Percentiles rank a stretch among this genome's conserved stretches.
phyloP scores from a whole-genome alignment of 176 grass and related monocot genomes.

The Tillandsia leiboldiana region DNA sequence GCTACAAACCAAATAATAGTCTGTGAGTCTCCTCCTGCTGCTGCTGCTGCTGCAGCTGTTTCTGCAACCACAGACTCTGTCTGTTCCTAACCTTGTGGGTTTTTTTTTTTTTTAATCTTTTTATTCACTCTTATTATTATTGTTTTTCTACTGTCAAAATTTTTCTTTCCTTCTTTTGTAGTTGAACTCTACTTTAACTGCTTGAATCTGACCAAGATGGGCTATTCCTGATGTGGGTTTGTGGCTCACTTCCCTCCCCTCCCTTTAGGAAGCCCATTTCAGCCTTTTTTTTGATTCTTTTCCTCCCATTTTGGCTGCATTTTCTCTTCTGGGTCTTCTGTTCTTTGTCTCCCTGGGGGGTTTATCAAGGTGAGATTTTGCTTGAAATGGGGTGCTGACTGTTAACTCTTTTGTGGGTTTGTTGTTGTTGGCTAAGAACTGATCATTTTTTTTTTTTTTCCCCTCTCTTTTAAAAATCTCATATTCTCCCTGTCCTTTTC shows the following conservation, averaged over 20 bases:
- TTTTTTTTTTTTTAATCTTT: background rate
- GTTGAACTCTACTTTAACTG: constrained; percentile 4
- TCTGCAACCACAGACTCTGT: constrained; percentile 17
- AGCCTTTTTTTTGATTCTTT: constrained; percentile 4
- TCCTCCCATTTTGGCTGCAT: constrained; percentile 1
- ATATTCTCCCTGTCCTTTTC: background rate
- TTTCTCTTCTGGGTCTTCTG: constrained; percentile 4
- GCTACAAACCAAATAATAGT: constrained; percentile 32
- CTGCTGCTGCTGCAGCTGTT: constrained; percentile 22
- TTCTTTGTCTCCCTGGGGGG: constrained; percentile 1
- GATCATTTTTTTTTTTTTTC: background rate
- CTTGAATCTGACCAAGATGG: constrained; percentile 11
- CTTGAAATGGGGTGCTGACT: background rate
- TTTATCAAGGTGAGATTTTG: constrained; percentile 13
- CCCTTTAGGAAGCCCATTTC: constrained; percentile 9
- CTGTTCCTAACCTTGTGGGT: constrained; percentile 11
- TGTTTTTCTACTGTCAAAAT: background rate
- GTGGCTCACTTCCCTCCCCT: background rate
- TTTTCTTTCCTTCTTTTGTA: background rate
- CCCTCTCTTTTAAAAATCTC: background rate
- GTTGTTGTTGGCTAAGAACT: background rate
- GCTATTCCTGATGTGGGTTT: background rate
- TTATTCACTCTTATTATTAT: constrained; percentile 15
- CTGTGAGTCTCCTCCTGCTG: background rate
- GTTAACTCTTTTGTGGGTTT: background rate